phyloP scores from a whole-genome alignment of 139 green algal genomes.

The Haematococcus lacustris region DNA sequence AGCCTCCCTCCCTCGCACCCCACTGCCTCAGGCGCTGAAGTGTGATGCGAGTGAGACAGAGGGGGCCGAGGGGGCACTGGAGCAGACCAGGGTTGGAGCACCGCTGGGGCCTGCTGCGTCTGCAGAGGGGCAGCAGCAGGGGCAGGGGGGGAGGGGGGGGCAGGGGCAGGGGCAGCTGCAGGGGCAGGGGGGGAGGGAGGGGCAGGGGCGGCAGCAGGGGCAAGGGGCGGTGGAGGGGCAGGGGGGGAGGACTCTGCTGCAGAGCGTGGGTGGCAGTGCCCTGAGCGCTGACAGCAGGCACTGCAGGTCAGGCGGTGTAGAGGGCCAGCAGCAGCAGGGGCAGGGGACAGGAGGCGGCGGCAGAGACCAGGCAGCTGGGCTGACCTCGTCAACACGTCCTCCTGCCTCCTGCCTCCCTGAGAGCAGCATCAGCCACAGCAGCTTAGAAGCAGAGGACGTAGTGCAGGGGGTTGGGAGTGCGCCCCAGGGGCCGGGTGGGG shows the following conservation, averaged over 20 bases:
- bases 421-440: background rate
- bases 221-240: background rate
- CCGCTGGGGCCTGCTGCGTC: too few species aligned
- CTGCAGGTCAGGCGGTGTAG: background rate
- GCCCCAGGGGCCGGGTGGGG: background rate
- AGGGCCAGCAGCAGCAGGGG: constrained; percentile 1
- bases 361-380: background rate
- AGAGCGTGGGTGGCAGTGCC: background rate
- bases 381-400: too few species aligned
- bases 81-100: too few species aligned
- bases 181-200: background rate
- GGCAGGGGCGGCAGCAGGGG: background rate
- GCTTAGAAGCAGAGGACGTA: background rate
- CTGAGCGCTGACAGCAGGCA: background rate
- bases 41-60: too few species aligned
- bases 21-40: too few species aligned
- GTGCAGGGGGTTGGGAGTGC: background rate
- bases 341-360: background rate
- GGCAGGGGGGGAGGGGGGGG: too few species aligned
- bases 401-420: background rate
- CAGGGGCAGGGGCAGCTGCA: background rate
- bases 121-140: too few species aligned
- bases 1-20: too few species aligned
- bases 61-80: too few species aligned
- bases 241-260: background rate